Evolutionary conservation across 2,329 filamentous ascomycete species (phyloP).

Genomic region (Didymella exigua): DNA sequence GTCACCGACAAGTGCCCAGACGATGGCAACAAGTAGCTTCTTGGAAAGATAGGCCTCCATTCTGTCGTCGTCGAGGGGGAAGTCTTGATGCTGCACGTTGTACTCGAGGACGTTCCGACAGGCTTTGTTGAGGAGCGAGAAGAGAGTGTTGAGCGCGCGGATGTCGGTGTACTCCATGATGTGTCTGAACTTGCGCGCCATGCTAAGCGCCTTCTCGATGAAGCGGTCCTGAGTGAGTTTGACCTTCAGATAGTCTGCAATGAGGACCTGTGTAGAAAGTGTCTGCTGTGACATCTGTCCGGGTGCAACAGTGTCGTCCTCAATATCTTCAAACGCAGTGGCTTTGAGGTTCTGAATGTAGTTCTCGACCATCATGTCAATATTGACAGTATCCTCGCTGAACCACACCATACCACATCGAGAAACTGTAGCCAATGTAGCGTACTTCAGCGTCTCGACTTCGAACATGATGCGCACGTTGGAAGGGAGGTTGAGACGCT

Average conservation of each 20-base stretch:
- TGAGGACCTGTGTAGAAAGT: conserved; percentile 75
- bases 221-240: conserved; percentile 81
- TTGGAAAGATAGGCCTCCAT: conserved; percentile 89
- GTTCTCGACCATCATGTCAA: conserved; percentile 89
- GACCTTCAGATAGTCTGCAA: conserved; percentile 77
- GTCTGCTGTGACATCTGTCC: conserved; percentile 64
- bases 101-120: conserved; percentile 94
- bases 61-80: conserved; percentile 87
- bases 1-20: conserved; percentile 96
- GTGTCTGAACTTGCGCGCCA: conserved; percentile 81
- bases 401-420: conserved; percentile 99
- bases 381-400: conserved; percentile 94
- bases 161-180: conserved; percentile 98
- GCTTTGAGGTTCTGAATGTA: conserved; percentile 84
- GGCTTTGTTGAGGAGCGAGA: conserved; percentile 93
- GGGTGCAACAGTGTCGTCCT: conserved; percentile 80
- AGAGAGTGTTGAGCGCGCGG: conserved; percentile 87
- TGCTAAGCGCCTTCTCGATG: conserved; percentile 74
- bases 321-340: conserved; percentile 89
- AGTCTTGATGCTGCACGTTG: conserved; percentile 92
- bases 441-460: conserved; percentile 96
- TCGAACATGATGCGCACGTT: conserved; percentile 99
- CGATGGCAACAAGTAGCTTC: conserved; percentile 88
- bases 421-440: conserved; percentile 97
- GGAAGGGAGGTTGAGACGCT: conserved; percentile 89